Conservation (phyloP, 2,329 filamentous ascomycete genomes). For the Dendrostoma leiphaemia region DNA sequence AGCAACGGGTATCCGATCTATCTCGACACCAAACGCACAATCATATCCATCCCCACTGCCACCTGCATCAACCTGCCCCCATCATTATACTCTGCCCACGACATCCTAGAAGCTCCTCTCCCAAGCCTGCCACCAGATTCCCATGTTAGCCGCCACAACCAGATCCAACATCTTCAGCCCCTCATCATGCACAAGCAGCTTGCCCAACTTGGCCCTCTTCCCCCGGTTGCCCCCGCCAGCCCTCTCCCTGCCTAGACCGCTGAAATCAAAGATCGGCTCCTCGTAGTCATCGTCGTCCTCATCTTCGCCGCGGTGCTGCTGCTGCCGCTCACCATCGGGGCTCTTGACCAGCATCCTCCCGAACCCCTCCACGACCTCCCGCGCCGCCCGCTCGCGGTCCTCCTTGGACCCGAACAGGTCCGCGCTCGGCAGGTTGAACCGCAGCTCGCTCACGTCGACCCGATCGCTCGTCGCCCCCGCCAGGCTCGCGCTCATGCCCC, state of each 20-base stretch:
- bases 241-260: slow-evolving; percentile 70
- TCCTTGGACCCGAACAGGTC: slow-evolving; percentile 43
- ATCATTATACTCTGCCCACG: no score
- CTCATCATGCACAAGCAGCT: slow-evolving; percentile 84
- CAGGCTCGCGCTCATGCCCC: slow-evolving; percentile 2
- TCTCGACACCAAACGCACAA: no score
- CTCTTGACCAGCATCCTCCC: slow-evolving; percentile 37
- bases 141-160: slow-evolving; percentile 86
- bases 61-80: no score
- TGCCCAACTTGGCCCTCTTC: slow-evolving; percentile 87
- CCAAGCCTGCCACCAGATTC: slow-evolving; percentile 91
- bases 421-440: slow-evolving; percentile 78
- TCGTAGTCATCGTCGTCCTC: slow-evolving; percentile 43
- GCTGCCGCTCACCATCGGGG: slow-evolving; percentile 23
- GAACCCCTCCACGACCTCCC: slow-evolving; percentile 32
- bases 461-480: slow-evolving; percentile 20
- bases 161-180: slow-evolving; percentile 95
- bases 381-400: slow-evolving; percentile 29
- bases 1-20: background rate
- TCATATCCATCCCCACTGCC: no score
- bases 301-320: slow-evolving; percentile 33
- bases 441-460: slow-evolving; percentile 71
- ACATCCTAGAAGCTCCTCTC: slow-evolving; percentile 46
- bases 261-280: slow-evolving; percentile 60
- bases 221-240: slow-evolving; percentile 85